phyloP scores from a whole-genome alignment of 495 filamentous ascomycete species.

The Trypethelium eluteriae region DNA sequence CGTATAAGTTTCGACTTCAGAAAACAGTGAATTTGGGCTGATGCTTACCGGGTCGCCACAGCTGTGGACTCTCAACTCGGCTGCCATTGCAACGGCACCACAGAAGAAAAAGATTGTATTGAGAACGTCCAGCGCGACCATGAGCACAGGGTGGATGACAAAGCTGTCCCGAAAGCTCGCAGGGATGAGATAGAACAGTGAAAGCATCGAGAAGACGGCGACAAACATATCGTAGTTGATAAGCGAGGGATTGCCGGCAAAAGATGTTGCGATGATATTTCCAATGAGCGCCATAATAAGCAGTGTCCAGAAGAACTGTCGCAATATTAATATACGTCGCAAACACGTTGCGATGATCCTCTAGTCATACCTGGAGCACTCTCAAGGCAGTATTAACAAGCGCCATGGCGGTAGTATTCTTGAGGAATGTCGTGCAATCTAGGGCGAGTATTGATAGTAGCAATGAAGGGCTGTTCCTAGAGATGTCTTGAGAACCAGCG shows the following conservation, averaged over 20 bases:
- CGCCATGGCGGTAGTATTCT: constrained; percentile 5
- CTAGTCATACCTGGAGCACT: constrained; percentile 16
- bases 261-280: constrained; percentile 56
- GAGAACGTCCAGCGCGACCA: constrained; percentile 50
- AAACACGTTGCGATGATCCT: constrained; percentile 13
- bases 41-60: constrained; percentile 56
- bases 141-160: constrained; percentile 47
- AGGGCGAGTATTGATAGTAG: not conserved
- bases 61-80: constrained; percentile 50
- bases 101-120: constrained; percentile 61
- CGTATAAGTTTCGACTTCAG: constrained; percentile 9
- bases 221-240: constrained; percentile 64
- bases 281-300: constrained; percentile 59
- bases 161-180: constrained; percentile 45
- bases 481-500: not conserved
- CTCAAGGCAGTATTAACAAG: constrained; percentile 19
- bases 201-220: constrained; percentile 56
- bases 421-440: not conserved
- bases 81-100: constrained; percentile 57
- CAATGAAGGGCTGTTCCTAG: not conserved
- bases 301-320: constrained; percentile 58
- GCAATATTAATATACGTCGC: constrained; percentile 3
- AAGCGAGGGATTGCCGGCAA: constrained; percentile 48
- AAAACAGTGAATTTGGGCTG: not conserved
- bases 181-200: constrained; percentile 54